Conservation (phyloP, 2,329 filamentous ascomycete genomes). For the Nigrospora sphaerica region DNA sequence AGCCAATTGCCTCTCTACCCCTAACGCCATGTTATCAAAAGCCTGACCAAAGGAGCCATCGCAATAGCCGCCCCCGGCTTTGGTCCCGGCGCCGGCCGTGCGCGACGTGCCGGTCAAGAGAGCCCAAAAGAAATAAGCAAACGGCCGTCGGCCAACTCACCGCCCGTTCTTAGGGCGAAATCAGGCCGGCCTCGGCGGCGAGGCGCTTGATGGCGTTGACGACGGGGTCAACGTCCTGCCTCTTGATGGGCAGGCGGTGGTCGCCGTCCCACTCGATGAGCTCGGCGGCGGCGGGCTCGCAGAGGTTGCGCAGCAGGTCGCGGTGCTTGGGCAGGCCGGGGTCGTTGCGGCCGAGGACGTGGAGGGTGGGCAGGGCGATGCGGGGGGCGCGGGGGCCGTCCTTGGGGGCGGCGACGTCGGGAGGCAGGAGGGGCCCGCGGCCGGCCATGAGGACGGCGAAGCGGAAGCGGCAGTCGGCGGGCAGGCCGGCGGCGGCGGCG, state of each 20-base stretch:
- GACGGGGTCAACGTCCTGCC: background rate
- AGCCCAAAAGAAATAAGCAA: no score
- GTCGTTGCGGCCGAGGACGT: background rate
- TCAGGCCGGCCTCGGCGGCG: no score
- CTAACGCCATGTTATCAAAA: no score
- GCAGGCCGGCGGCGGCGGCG: conserved; percentile 15
- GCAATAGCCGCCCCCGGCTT: no score
- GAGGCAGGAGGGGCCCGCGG: conserved; percentile 44
- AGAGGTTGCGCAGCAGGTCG: background rate
- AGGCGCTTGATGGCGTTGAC: background rate
- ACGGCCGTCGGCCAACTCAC: no score
- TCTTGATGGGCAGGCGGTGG: background rate
- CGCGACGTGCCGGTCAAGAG: no score
- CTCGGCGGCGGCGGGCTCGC: background rate
- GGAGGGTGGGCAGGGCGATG: background rate
- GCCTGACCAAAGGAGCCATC: no score
- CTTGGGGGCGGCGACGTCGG: conserved; percentile 24
- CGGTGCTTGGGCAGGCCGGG: background rate
- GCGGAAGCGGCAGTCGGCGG: conserved; percentile 30
- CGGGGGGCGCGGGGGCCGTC: background rate
- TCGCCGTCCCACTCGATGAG: background rate
- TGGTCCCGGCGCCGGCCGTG: no score
- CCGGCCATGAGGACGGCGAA: conserved; percentile 56
- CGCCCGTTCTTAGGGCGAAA: no score
- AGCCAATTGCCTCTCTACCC: no score